A percentile compares a stretch with the other conserved stretches of the same genome.
phyloP scores from a whole-genome alignment of 2,329 filamentous ascomycete species.

The Colletotrichum spaethianum region DNA sequence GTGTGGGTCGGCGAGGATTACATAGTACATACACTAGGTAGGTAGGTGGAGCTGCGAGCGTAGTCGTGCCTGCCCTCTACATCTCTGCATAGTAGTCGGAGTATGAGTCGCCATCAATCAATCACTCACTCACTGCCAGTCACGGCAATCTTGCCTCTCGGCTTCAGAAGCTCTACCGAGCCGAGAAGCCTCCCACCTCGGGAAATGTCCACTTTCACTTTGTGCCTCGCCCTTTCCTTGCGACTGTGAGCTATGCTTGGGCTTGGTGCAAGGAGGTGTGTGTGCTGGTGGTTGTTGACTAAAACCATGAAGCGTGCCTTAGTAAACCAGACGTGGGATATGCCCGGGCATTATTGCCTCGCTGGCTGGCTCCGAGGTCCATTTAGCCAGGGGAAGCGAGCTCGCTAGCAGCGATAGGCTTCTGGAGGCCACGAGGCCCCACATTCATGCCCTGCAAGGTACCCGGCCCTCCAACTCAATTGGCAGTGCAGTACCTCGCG shows the following conservation, averaged over 20 bases:
- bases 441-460: constrained; percentile 35
- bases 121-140: background rate
- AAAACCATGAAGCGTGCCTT: constrained; percentile 2
- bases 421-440: constrained; percentile 35
- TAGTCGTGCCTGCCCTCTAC: too few species aligned
- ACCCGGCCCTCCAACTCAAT: constrained; percentile 38
- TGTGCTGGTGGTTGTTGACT: background rate
- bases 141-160: background rate
- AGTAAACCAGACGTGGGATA: constrained; percentile 4
- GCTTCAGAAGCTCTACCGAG: background rate
- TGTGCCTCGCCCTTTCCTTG: background rate
- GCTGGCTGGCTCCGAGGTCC: background rate
- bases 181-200: constrained; percentile 1
- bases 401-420: constrained; percentile 37
- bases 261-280: background rate
- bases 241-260: background rate
- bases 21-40: too few species aligned
- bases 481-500: background rate
- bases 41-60: too few species aligned
- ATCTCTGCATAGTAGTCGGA: too few species aligned
- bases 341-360: constrained; percentile 10
- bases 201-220: background rate
- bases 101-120: background rate
- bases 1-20: constrained; percentile 22
- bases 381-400: constrained; percentile 31